Conservation (phyloP, 495 filamentous ascomycete species). For the Lasiosphaeriaceae sp. region DNA sequence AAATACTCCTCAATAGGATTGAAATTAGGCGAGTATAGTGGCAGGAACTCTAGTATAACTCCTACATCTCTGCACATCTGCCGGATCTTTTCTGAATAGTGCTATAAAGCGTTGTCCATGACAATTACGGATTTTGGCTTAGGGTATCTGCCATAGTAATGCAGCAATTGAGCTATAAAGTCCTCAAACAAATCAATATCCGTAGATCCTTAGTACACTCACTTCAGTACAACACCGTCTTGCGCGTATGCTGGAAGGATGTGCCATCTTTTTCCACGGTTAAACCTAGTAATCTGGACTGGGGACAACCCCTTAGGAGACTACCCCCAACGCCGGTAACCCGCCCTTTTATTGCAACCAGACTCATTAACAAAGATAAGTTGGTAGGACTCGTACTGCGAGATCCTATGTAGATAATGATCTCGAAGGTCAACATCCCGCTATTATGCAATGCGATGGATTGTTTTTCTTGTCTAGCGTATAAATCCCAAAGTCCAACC, state of each 20-base stretch:
- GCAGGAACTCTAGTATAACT: background rate
- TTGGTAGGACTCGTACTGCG: slow-evolving; percentile 7
- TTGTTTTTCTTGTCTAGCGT: slow-evolving; percentile 15
- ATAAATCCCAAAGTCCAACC: slow-evolving; percentile 12
- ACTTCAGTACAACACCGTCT: slow-evolving; percentile 16
- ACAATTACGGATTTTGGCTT: background rate
- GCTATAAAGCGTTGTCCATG: background rate
- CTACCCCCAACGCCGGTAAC: slow-evolving; percentile 5
- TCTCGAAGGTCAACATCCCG: slow-evolving; percentile 16
- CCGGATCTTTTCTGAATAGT: background rate
- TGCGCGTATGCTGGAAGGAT: slow-evolving; percentile 18
- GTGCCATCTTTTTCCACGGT: slow-evolving; percentile 17
- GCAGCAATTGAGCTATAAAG: slow-evolving; percentile 16
- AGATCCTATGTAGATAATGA: slow-evolving; percentile 6
- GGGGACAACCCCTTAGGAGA: slow-evolving; percentile 13
- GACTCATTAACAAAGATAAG: slow-evolving; percentile 9
- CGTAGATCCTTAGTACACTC: slow-evolving; percentile 20
- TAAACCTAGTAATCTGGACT: slow-evolving; percentile 16
- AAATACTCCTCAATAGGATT: slow-evolving; percentile 2
- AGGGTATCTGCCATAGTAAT: slow-evolving; percentile 8
- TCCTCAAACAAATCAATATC: slow-evolving; percentile 18
- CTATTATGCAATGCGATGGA: slow-evolving; percentile 15
- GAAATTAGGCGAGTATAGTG: background rate
- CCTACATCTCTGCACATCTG: background rate
- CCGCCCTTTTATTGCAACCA: slow-evolving; percentile 3